Evolutionary conservation across 768 basidiomycete species (phyloP).

Genomic region (Russula dissimulans): DNA sequence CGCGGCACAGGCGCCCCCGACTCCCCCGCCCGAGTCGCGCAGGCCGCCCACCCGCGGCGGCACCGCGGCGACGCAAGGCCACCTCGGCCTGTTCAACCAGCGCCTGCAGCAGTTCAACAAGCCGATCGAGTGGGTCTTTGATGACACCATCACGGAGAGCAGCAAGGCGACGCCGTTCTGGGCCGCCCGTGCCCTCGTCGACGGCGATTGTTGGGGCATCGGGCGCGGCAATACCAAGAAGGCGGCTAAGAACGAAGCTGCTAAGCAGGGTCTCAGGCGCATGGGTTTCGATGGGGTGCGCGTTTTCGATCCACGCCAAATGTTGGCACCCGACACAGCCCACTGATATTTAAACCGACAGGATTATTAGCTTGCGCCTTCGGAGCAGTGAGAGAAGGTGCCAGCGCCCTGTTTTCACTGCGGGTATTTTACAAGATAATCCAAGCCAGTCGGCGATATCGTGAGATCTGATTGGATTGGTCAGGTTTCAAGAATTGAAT

Average conservation of each 20-base stretch:
- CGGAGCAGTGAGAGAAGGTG: slow-evolving; percentile 27
- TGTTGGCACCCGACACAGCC: background rate
- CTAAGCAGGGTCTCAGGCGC: slow-evolving; percentile 57
- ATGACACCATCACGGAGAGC: slow-evolving; percentile 36
- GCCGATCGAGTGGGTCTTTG: slow-evolving; percentile 64
- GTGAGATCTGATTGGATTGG: no score
- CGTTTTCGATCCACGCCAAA: background rate
- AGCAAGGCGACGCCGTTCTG: slow-evolving; percentile 69
- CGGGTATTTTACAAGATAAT: no score
- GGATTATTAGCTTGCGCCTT: slow-evolving; percentile 23
- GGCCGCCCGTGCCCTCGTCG: slow-evolving; percentile 56
- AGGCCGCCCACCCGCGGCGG: background rate
- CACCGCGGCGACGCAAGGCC: slow-evolving; percentile 36
- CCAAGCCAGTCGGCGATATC: no score
- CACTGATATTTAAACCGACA: background rate
- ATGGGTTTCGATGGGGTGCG: slow-evolving; percentile 46
- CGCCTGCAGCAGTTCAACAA: slow-evolving; percentile 49
- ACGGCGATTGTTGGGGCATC: slow-evolving; percentile 47
- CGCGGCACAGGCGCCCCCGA: slow-evolving; percentile 9
- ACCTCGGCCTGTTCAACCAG: slow-evolving; percentile 77
- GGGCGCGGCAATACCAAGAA: slow-evolving; percentile 73
- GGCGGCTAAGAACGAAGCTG: slow-evolving; percentile 71
- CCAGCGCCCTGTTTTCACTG: background rate
- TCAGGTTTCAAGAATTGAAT: no score
- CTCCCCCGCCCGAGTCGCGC: slow-evolving; percentile 12